Conservation (phyloP, 805 yeast genomes). For the Yamadazyma phyllophila region DNA sequence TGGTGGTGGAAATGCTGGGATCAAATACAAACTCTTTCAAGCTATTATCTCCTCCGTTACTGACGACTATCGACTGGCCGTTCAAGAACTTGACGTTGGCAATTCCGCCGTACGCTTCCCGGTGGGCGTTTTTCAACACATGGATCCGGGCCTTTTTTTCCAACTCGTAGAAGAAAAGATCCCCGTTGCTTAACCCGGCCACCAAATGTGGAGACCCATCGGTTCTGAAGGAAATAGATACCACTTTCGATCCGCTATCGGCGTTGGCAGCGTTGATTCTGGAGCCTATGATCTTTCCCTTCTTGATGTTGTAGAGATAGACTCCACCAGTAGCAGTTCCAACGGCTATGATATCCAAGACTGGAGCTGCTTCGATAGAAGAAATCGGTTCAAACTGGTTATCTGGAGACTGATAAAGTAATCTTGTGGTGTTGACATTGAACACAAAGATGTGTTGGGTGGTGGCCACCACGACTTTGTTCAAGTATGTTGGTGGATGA, state of each 20-base stretch:
- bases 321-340: conserved; percentile 73
- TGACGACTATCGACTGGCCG: conserved; percentile 88
- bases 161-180: conserved; percentile 80
- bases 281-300: conserved; percentile 49
- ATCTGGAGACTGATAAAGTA: conserved; percentile 52
- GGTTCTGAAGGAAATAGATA: conserved; percentile 80
- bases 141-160: conserved; percentile 73
- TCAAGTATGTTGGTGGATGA: conserved; percentile 90
- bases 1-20: conserved; percentile 72
- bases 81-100: conserved; percentile 70
- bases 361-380: conserved; percentile 81
- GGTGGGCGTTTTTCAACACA: conserved; percentile 68
- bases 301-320: conserved; percentile 62
- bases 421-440: conserved; percentile 76
- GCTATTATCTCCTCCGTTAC: conserved; percentile 88
- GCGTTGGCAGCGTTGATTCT: conserved; percentile 49
- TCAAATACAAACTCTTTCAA: conserved; percentile 91
- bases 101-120: conserved; percentile 73
- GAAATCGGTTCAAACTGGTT: conserved; percentile 53
- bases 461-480: conserved; percentile 85
- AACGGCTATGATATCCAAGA: conserved; percentile 74
- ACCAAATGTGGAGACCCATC: conserved; percentile 86
- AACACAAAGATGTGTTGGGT: conserved; percentile 55
- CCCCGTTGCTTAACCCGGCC: conserved; percentile 77
- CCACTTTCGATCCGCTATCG: conserved; percentile 41